A percentile compares a stretch with the other conserved stretches of the same genome.
Evolutionary conservation across 208 protist species (phyloP).

Genomic region (Crithidia expoeki): DNA sequence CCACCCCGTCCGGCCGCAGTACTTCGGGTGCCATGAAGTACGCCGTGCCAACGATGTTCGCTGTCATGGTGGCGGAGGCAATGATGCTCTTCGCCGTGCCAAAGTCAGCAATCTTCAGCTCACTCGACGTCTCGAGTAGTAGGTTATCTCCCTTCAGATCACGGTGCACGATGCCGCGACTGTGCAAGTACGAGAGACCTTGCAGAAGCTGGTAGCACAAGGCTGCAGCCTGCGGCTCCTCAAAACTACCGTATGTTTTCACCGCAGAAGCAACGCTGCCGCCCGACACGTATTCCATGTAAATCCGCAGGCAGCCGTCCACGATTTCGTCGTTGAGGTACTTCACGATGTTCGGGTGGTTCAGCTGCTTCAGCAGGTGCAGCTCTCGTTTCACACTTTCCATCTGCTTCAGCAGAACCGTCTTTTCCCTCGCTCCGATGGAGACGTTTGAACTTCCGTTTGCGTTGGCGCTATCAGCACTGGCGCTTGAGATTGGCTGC

Average conservation of each 20-base stretch:
- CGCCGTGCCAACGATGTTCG: constrained; percentile 80
- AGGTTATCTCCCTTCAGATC: constrained; percentile 95
- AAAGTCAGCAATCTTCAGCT: constrained; percentile 87
- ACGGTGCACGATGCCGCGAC: constrained; percentile 83
- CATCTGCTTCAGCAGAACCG: constrained; percentile 27
- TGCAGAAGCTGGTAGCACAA: constrained; percentile 85
- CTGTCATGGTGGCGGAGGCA: constrained; percentile 26
- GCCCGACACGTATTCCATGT: constrained; percentile 92
- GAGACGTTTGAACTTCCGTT: background rate
- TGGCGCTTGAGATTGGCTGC: background rate
- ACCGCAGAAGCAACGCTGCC: constrained; percentile 88
- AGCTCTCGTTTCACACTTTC: constrained; percentile 73
- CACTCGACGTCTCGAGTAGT: constrained; percentile 73
- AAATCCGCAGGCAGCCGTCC: constrained; percentile 83
- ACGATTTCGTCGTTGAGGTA: constrained; percentile 84
- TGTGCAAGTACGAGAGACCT: constrained; percentile 87
- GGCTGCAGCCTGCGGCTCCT: constrained; percentile 72
- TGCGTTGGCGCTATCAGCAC: background rate
- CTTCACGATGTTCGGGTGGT: constrained; percentile 92
- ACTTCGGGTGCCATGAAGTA: constrained; percentile 94
- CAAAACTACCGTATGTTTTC: constrained; percentile 74
- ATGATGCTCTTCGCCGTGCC: constrained; percentile 68
- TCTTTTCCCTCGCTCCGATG: constrained; percentile 6
- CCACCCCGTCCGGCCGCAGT: constrained; percentile 43
- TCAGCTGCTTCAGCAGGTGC: constrained; percentile 72